Base-by-base conservation (phyloP, 192 early-diverging fungal species). In the Coemansia sp. region DNA sequence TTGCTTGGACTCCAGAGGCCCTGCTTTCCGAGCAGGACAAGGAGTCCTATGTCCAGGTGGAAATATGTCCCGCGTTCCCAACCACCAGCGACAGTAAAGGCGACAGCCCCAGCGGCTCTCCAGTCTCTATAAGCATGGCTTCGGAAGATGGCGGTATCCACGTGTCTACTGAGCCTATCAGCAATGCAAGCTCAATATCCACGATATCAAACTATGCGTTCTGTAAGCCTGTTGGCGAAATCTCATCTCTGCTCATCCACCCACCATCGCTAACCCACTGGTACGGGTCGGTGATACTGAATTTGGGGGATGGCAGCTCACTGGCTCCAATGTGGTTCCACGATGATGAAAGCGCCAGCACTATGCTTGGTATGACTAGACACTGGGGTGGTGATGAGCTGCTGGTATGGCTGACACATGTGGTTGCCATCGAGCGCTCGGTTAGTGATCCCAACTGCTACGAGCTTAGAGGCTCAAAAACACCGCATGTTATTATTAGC, bases 341-440 rank as follows among this genome's bases (percentile, higher is more conserved):
- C 51, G 90, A 92, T 58, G 89, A 90, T 43, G 89, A 87, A 58
- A 86, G 76, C 45, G 83, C 69, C 62, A 88, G 85, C 84, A 83
- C 77, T 63, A 65, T 84, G 60, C 73, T 76, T 43, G 81, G 71
- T 10, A 72, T 72, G 65, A 67, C 69, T 25, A 74, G 71, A 56
- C 83, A 74, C 22, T 90, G 88, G 90, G 90, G 89, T 45, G 90
- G 90, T 44, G 87, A 91, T 72, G 90, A 92, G 57, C 83, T 91
- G 17, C 64, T 92, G 57, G 77, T 82, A 7, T 79, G 79, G 70
- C 67, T 92, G 50, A 56, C 87, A 61, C 71, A 84, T 62, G 60
- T 76, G 66, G 68, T 87, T 45, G 49, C 83, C 62, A 58, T 79
- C 71, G 61, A 85, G 74, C 78, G 83, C 67, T 54, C 75, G 53